Evolutionary conservation across 140 eudicot genomes (phyloP).

Genomic region (Flaveria floridana): DNA sequence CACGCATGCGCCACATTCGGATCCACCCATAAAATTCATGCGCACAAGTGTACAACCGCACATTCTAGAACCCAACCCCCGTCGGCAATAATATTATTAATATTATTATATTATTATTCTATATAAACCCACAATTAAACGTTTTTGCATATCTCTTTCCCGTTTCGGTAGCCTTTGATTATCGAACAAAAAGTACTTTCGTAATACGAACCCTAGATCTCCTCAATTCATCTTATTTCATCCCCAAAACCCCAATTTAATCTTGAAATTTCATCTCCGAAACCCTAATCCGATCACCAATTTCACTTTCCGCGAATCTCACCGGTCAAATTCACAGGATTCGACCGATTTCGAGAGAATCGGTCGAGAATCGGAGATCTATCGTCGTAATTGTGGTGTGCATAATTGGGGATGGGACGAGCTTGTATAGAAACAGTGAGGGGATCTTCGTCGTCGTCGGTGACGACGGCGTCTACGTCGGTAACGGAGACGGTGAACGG

Average conservation of each 20-base stretch:
- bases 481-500: constrained; percentile 62
- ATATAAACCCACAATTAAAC: not conserved
- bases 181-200: not conserved
- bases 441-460: constrained; percentile 37
- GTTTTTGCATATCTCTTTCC: not conserved
- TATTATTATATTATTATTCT: not conserved
- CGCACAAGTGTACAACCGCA: not conserved
- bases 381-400: constrained; percentile 2
- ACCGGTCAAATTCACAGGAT: constrained; percentile 10
- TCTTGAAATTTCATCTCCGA: not conserved
- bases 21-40: constrained; percentile 16
- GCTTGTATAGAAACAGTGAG: constrained; percentile 37
- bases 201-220: constrained; percentile 26
- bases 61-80: constrained; percentile 12
- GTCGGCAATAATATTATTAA: not conserved
- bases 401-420: constrained; percentile 44
- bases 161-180: not conserved
- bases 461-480: constrained; percentile 50
- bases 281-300: constrained; percentile 15
- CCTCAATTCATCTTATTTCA: not conserved
- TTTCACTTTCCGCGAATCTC: not conserved
- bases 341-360: not conserved
- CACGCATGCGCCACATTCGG: not conserved
- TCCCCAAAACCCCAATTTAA: constrained; percentile 10
- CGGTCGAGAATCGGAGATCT: not conserved